Conservation (phyloP, 192 early-diverging fungal genomes). For the Geranomyces variabilis region DNA sequence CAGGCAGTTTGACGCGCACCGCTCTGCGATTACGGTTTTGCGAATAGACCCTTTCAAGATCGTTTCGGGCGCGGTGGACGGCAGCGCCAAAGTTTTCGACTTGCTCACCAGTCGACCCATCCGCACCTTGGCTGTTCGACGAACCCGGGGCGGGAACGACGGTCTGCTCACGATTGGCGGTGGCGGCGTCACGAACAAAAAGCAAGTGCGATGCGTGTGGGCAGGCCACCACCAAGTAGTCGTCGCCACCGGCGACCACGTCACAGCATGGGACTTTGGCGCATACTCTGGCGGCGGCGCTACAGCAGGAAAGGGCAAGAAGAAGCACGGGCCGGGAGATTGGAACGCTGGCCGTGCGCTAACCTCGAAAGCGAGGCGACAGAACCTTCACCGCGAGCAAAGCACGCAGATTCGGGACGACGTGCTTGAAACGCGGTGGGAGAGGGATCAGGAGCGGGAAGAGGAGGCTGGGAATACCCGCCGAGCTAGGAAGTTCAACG, state of each 20-base stretch:
- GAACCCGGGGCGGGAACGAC: conserved; percentile 40
- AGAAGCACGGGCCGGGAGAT: conserved; percentile 21
- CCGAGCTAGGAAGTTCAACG: conserved; percentile 24
- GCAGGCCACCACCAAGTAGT: conserved; percentile 41
- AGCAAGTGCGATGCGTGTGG: conserved; percentile 35
- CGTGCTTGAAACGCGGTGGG: conserved; percentile 35
- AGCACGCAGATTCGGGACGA: conserved; percentile 50
- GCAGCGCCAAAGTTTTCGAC: conserved; percentile 60
- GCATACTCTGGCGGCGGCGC: conserved; percentile 18
- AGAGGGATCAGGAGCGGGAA: conserved; percentile 37
- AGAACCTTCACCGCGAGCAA: not conserved
- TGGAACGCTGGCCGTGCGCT: conserved; percentile 2
- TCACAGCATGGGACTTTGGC: conserved; percentile 64
- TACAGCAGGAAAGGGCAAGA: conserved; percentile 26
- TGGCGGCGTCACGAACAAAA: conserved; percentile 39
- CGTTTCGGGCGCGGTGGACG: conserved; percentile 49
- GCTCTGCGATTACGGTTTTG: conserved; percentile 1
- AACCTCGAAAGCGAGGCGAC: not conserved
- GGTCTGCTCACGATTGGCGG: conserved; percentile 25
- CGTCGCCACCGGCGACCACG: conserved; percentile 47
- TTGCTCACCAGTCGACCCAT: conserved; percentile 53
- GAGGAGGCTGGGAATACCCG: conserved; percentile 8
- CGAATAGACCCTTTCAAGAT: conserved; percentile 34
- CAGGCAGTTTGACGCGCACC: conserved; percentile 23
- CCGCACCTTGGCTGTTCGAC: conserved; percentile 33